A percentile compares a stretch with the other conserved stretches of the same genome.
Conservation (phyloP, 2,329 filamentous ascomycete species). For the Massarina eburnea region DNA sequence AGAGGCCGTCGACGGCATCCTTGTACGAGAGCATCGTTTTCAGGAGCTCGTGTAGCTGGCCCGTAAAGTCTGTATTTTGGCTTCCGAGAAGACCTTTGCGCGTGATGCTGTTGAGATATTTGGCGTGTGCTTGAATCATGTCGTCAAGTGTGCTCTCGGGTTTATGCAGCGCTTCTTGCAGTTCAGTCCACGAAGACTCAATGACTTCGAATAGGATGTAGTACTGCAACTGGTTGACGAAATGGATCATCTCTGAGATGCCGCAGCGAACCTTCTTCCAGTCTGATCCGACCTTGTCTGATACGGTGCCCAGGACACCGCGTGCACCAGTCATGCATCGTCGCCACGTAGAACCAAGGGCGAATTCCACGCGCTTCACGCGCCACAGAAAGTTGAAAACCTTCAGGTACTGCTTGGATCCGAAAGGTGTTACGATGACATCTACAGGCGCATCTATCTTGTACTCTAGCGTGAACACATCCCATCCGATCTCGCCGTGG, state of each 20-base stretch:
- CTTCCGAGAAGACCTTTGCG: slow-evolving; percentile 92
- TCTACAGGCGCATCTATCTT: slow-evolving; percentile 96
- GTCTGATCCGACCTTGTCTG: slow-evolving; percentile 71
- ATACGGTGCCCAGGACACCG: slow-evolving; percentile 80
- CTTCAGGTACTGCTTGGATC: slow-evolving; percentile 93
- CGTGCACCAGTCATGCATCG: slow-evolving; percentile 93
- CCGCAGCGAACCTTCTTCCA: slow-evolving; percentile 91
- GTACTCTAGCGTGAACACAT: slow-evolving; percentile 98
- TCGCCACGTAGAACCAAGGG: slow-evolving; percentile 85
- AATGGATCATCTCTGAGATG: slow-evolving; percentile 97
- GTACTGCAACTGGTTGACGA: slow-evolving; percentile 94
- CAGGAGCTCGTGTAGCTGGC: slow-evolving; percentile 87
- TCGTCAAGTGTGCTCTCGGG: slow-evolving; percentile 93
- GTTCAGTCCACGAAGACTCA: slow-evolving; percentile 89
- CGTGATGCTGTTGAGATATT: slow-evolving; percentile 90
- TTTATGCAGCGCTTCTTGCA: slow-evolving; percentile 79
- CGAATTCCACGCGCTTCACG: slow-evolving; percentile 96
- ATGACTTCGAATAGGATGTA: slow-evolving; percentile 99
- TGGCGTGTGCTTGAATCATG: slow-evolving; percentile 85
- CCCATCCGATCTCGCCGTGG: slow-evolving; percentile 97
- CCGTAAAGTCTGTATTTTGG: slow-evolving; percentile 71
- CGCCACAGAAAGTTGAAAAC: slow-evolving; percentile 99
- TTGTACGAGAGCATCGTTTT: slow-evolving; percentile 93
- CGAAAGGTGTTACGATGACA: slow-evolving; percentile 95
- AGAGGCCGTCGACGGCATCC: slow-evolving; percentile 89